Conservation (phyloP, 31 red algal genomes). For the Bonnemaisonia californica region DNA sequence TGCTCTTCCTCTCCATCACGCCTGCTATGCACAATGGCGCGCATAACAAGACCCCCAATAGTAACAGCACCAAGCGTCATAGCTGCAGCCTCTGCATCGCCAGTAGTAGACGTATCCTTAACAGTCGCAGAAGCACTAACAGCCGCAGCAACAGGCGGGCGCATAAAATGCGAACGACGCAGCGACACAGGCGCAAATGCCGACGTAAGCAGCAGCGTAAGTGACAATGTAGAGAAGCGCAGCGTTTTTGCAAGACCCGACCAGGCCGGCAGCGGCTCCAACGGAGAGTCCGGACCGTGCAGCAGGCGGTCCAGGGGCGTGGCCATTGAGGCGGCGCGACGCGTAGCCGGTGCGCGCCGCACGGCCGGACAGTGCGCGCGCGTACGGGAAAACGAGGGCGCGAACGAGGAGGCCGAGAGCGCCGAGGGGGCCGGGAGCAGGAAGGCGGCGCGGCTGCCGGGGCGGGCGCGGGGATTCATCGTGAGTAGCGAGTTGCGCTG, state of each 20-base stretch:
- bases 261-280: background rate
- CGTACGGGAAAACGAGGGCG: no score
- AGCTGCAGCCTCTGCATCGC: conserved; percentile 55
- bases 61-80: conserved; percentile 64
- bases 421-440: background rate
- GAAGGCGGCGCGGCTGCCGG: no score
- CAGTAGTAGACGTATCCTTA: conserved; percentile 10
- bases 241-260: background rate
- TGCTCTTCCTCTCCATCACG: conserved; percentile 49
- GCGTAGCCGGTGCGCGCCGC: background rate
- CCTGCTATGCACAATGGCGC: conserved; percentile 19
- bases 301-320: background rate
- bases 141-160: conserved; percentile 11
- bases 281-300: background rate
- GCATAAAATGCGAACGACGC: background rate
- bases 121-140: background rate
- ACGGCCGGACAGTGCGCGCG: background rate
- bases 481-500: no score
- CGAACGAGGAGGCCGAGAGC: background rate
- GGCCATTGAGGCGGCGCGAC: background rate
- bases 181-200: background rate
- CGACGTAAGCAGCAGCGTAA: background rate
- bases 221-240: background rate
- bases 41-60: conserved; percentile 51
- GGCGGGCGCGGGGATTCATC: no score